These are phyloP conservation scores for Colletotrichum viniferum DNA, from an alignment of 2,329 filamentous ascomycete genomes.

Conservation along the genomic window DNA sequence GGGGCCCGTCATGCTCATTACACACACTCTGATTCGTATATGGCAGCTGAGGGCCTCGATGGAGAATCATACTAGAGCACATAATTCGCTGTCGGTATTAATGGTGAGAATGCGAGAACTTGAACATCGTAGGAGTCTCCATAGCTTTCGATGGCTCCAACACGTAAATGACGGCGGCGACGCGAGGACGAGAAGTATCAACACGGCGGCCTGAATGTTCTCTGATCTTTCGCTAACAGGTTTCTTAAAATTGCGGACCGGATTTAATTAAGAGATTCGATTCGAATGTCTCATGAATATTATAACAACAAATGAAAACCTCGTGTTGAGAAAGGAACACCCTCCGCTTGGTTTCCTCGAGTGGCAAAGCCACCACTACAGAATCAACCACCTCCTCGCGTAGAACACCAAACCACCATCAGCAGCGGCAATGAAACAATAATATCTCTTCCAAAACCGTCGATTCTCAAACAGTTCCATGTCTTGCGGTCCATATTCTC, in stretches of 20 bases:
- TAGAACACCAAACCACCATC: neutral
- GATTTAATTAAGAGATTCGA: fast-evolving
- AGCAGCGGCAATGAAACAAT: neutral
- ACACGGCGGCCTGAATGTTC: neutral
- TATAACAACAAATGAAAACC: neutral
- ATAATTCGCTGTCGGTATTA: neutral
- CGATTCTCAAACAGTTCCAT: neutral
- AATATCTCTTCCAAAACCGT: neutral
- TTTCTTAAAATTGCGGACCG: fast-evolving
- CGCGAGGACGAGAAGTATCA: neutral
- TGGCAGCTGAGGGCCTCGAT: neutral
- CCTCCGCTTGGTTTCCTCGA: neutral
- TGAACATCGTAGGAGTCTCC: neutral
- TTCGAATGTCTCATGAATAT: neutral
- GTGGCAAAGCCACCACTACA: neutral
- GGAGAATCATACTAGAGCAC: neutral
- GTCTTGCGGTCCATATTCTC: neutral
- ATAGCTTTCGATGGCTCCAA: neutral
- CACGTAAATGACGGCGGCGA: neutral
- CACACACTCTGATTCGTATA: neutral
- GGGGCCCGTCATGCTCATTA: neutral
- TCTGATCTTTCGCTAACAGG: neutral
- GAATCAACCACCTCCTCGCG: neutral
- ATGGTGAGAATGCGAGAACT: neutral
- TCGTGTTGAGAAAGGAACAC: neutral